These are phyloP conservation scores for Massariosphaeria phaeospora DNA, from an alignment of 495 filamentous ascomycete genomes.

Conservation along the genomic window DNA sequence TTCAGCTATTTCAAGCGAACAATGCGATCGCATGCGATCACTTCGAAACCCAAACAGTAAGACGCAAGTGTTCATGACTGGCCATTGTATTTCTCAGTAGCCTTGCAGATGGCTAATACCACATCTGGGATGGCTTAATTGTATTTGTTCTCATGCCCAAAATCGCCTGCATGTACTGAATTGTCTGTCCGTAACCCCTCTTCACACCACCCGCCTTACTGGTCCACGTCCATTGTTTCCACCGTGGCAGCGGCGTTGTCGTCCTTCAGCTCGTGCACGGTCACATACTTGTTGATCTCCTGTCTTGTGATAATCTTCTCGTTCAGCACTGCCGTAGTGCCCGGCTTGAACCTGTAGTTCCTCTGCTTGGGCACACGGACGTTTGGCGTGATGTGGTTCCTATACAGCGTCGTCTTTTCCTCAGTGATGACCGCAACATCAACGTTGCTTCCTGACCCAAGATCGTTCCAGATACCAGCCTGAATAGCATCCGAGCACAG, in stretches of 20 bases:
- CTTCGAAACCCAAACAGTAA: not conserved
- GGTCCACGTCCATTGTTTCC: slow-evolving; percentile 95
- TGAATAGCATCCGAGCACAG: slow-evolving; percentile 84
- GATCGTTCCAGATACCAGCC: slow-evolving; percentile 98
- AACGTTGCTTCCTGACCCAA: slow-evolving; percentile 95
- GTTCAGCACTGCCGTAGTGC: slow-evolving; percentile 88
- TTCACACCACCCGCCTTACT: slow-evolving; percentile 42
- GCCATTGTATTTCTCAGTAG: too few relatives aligned
- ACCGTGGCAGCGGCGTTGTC: slow-evolving; percentile 53
- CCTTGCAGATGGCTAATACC: too few relatives aligned
- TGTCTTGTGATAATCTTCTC: slow-evolving; percentile 89
- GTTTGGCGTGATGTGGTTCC: slow-evolving; percentile 90
- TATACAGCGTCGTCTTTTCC: slow-evolving; percentile 86
- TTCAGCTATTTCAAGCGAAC: too few relatives aligned
- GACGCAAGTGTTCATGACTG: too few relatives aligned
- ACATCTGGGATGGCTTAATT: not conserved
- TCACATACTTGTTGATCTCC: slow-evolving; percentile 92
- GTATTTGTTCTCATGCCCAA: slow-evolving; percentile 14
- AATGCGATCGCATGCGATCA: not conserved
- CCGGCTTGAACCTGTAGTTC: slow-evolving; percentile 82
- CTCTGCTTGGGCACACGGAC: slow-evolving; percentile 83
- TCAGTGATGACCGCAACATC: slow-evolving; percentile 91
- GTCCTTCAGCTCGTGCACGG: slow-evolving; percentile 73
- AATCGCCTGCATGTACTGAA: not conserved
- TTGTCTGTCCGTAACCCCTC: not conserved